Evolutionary conservation across 2,329 filamentous ascomycete species (phyloP), one percentile per base, ranked within the genome.

Genomic region (Arthrobotrys iridis): DNA sequence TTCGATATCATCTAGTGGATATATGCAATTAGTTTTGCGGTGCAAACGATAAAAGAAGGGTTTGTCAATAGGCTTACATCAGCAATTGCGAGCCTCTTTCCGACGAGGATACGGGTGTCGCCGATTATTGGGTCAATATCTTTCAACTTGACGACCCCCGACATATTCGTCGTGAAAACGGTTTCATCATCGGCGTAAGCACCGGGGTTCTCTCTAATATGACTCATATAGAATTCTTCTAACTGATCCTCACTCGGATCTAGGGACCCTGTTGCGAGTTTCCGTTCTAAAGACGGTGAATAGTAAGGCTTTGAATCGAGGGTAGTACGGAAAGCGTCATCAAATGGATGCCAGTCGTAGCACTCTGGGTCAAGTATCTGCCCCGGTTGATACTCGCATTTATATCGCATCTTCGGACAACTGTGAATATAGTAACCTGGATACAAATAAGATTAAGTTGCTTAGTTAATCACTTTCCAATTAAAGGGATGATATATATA

Each of bases 381-480:
- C 80, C 93, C 90, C 0, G 91, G 91, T 8, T 85, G 84, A 81
- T 91, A 95, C 80, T 93, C 90, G 70, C 89, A 90, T 83, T 95
- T 95, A 84, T 95, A 95, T 78, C 86, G 85, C 92, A 95, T 94
- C 83, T 95, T 95, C 62, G 87, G 85, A 79, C 91, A 94, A 64
- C 84, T 88, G 81, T 93, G 91, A 72, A 95, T 94, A 79, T 94
- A 95, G 81, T 89, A 94, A 4, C 92, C 89, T 4, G 86, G 10
- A 37, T 10, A n/a, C 28, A 55, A 8, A 11, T 60, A 18, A 60
- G 43, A n/a, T n/a, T n/a, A n/a, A n/a, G n/a, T n/a, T n/a, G n/a
- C 18, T 43, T n/a, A 48, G 66, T 13, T 64, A 24, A 37, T 55
- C 11, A 40, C 35, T 18, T 50, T n/a, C 2, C 1, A 4, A 26